Percentiles rank a stretch among this genome's conserved stretches.
Evolutionary conservation across 768 basidiomycete species (phyloP).

Genomic region (Lactifluus subvellereus): DNA sequence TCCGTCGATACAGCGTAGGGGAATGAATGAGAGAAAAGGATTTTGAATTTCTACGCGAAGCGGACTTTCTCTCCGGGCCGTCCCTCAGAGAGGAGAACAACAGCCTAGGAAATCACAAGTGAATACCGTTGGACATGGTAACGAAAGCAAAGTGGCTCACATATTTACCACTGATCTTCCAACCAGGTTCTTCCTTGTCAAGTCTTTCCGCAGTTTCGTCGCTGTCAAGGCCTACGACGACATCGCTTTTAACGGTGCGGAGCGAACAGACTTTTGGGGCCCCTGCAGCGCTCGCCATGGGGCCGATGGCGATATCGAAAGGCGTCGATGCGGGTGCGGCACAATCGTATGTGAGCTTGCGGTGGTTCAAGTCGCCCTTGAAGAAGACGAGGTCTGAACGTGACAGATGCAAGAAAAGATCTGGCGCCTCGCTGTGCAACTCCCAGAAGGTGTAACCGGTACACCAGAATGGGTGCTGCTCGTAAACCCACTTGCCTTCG

Average conservation of each 20-base stretch:
- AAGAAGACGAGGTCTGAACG: conserved; percentile 87
- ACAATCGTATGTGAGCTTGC: conserved; percentile 84
- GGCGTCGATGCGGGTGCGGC: conserved; percentile 82
- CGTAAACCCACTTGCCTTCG: conserved; percentile 91
- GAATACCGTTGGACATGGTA: neutral
- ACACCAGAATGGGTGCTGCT: conserved; percentile 93
- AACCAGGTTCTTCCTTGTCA: conserved; percentile 84
- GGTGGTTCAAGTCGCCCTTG: conserved; percentile 93
- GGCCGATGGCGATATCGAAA: conserved; percentile 86
- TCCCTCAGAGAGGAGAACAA: conserved; percentile 82
- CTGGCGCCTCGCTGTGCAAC: conserved; percentile 74
- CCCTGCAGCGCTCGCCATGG: conserved; percentile 83
- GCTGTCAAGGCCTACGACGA: conserved; percentile 82
- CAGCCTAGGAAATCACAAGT: conserved; percentile 47
- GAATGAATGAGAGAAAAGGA: neutral
- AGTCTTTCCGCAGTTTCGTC: conserved; percentile 69
- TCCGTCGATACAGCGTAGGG: neutral
- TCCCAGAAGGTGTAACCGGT: conserved; percentile 97
- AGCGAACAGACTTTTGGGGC: conserved; percentile 83
- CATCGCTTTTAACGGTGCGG: conserved; percentile 92
- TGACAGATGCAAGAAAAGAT: conserved; percentile 87
- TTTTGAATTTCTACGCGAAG: conserved; percentile 43
- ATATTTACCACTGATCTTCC: conserved; percentile 98
- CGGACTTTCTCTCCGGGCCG: conserved; percentile 84
- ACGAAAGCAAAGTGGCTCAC: conserved; percentile 43